Percentiles rank a stretch among this genome's conserved stretches.
These are phyloP conservation scores for Tolypocladium sp. DNA, from an alignment of 2,329 filamentous ascomycete genomes.

Conservation along the genomic window DNA sequence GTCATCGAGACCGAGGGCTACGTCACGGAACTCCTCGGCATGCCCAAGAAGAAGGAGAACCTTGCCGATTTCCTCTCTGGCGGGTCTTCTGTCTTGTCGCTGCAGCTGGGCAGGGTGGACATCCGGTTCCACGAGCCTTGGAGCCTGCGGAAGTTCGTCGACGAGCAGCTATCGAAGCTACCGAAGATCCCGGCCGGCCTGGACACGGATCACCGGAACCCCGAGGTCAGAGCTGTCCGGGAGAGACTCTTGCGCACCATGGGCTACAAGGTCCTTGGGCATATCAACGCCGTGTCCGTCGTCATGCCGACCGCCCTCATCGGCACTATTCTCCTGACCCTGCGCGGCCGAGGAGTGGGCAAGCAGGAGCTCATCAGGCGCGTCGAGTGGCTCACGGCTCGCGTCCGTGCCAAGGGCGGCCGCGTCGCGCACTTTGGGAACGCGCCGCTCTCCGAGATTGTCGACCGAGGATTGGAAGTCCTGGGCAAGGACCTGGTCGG, in stretches of 20 bases:
- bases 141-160: constrained; percentile 76
- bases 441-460: constrained; percentile 68
- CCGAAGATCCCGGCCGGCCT: constrained; percentile 32
- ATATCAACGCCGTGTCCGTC: constrained; percentile 93
- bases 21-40: constrained; percentile 84
- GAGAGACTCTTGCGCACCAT: constrained; percentile 74
- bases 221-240: constrained; percentile 43
- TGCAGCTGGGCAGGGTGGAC: constrained; percentile 86
- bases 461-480: constrained; percentile 85
- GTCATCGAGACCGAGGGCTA: constrained; percentile 98
- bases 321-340: constrained; percentile 82
- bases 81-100: constrained; percentile 73
- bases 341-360: constrained; percentile 85
- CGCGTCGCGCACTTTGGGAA: constrained; percentile 89
- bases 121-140: constrained; percentile 95
- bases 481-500: constrained; percentile 85
- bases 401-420: constrained; percentile 78
- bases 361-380: constrained; percentile 76
- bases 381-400: constrained; percentile 80
- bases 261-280: constrained; percentile 83
- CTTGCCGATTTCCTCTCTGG: constrained; percentile 80
- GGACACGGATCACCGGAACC: constrained; percentile 35
- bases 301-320: constrained; percentile 98
- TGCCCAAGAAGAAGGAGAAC: constrained; percentile 94
- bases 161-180: constrained; percentile 57